Evolutionary conservation across 345 rosid genomes (phyloP).

Genomic region (Sisymbrium altissimum): DNA sequence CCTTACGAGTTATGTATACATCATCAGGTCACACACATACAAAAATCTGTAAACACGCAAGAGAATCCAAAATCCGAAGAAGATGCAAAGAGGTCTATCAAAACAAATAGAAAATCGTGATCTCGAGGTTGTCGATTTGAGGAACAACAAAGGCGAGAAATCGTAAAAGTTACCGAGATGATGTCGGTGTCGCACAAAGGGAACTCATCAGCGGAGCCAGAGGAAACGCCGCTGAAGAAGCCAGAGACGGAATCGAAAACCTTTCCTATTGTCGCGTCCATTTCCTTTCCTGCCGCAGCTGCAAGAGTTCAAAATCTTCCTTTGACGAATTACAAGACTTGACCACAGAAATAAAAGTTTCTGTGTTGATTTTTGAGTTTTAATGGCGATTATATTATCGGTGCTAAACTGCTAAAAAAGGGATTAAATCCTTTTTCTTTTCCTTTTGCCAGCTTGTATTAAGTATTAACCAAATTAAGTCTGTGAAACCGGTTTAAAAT

Average conservation of each 20-base stretch:
- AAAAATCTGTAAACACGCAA: background rate
- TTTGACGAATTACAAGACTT: background rate
- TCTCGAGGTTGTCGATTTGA: background rate
- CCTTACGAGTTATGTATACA: background rate
- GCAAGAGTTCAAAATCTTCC: background rate
- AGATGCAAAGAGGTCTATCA: background rate
- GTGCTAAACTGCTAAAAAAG: background rate
- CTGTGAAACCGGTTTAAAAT: background rate
- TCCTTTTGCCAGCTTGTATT: background rate
- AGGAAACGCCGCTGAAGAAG: slow-evolving; percentile 54
- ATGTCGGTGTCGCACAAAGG: slow-evolving; percentile 77
- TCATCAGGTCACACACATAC: background rate
- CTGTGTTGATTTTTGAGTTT: background rate
- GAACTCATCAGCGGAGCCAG: slow-evolving; percentile 46
- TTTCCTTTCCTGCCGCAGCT: slow-evolving; percentile 19
- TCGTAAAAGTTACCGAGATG: slow-evolving; percentile 42
- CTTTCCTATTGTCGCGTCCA: slow-evolving; percentile 49
- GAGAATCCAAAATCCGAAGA: background rate
- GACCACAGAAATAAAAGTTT: background rate
- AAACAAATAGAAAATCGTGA: background rate
- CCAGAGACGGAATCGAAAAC: slow-evolving; percentile 44
- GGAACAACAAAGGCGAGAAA: background rate
- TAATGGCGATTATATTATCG: too few relatives aligned
- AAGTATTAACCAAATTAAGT: background rate
- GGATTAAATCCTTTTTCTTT: too few relatives aligned